Base-by-base conservation (phyloP, 2,329 filamentous ascomycete species). In the Chrysosporium queenslandicum region DNA sequence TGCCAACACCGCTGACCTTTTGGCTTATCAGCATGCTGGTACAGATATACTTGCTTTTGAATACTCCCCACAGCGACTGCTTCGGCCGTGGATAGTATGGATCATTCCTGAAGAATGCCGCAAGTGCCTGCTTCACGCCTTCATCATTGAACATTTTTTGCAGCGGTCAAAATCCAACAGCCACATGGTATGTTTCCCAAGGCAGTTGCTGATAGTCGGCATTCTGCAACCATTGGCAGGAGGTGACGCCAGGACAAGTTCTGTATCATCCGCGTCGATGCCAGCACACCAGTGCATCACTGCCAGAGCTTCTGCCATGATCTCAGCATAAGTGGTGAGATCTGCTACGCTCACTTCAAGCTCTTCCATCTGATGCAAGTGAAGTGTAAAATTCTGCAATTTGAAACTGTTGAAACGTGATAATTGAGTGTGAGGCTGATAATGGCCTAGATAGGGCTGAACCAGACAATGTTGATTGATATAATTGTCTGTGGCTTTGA, bases 251-350 rank as follows among this genome's bases (percentile, higher is more conserved):
- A 81, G 68, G 0, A 81, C 77, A 57, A 79, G 80, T 45, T 81
- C 75, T 1, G 81, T 68, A 40, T 79, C 77, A 32, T 74, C 74
- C 0, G 70, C 77, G 56, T 81, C 77, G 0, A 78, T 59, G 9
- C 63, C 55, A 0, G 67, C 71, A 1, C 58, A 45, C 77, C 75
- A 81, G 54, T 77, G 72, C 46, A 80, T 63, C 2, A 74, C 64
- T 0, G 77, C 76, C 0, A 80, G 66, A 0, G 71, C 67, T 2
- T 75, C 68, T 0, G 72, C 78, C 69, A 81, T 77, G 0, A 64
- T 62, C 1, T 50, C 48, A 0, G 74, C 71, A 55, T 76, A 78
- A 0, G 49, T 16, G 0, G 49, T 1, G 0, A 63, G 59, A 0
- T 62, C 55, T 0, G 46, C 4, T 11, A 30, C 11, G 1, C 50